Base-by-base conservation (phyloP, 2,329 filamentous ascomycete species). In the Penicillium sp. region DNA sequence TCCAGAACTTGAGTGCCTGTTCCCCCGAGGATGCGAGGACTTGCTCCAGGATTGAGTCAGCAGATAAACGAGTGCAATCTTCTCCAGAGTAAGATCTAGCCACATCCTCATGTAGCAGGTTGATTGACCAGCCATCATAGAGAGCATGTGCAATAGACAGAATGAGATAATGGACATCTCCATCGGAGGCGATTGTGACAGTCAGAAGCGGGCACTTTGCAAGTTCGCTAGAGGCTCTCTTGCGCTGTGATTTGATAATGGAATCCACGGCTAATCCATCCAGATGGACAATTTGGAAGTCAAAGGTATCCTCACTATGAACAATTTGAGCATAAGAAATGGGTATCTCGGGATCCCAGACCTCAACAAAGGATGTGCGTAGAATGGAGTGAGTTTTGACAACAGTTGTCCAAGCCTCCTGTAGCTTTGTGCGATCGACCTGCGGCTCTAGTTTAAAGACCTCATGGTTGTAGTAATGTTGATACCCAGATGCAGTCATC, bases 111-210 rank as follows among this genome's bases (percentile, higher is more conserved):
- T 94, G 90, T 1, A 97, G 73, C 15, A 95, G 75, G 3, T 80
- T 78, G 12, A 97, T 81, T 2, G 92, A 96, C 84, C 87, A 92
- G 0, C 92, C 92, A 67, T 97, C 92, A 62, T 97, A 97, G 20
- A 96, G 79, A 1, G 92, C 90, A 72, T 97, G 92, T 0, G 92
- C 83, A 37, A 96, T 85, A 0, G 90, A 92, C 1, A 97, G 69
- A 4, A 84, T 55, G n/a, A 85, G 64, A 54, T 80, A 81, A 3
- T 51, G 67, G 15, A 73, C 68, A 6, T 58, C 49, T 0, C 65
- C 53, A 20, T 73, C 67, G 15, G 69, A 58, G 20, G 79, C 61
- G 4, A 79, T 49, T 3, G 71, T 73, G 14, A 84, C 52, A 15
- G 71, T 14, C 56, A 62, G 2, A 57, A 73, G 1, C 71, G 67